phyloP scores from a whole-genome alignment of 164 flowering plant genomes.

The Magnolia officinalis region DNA sequence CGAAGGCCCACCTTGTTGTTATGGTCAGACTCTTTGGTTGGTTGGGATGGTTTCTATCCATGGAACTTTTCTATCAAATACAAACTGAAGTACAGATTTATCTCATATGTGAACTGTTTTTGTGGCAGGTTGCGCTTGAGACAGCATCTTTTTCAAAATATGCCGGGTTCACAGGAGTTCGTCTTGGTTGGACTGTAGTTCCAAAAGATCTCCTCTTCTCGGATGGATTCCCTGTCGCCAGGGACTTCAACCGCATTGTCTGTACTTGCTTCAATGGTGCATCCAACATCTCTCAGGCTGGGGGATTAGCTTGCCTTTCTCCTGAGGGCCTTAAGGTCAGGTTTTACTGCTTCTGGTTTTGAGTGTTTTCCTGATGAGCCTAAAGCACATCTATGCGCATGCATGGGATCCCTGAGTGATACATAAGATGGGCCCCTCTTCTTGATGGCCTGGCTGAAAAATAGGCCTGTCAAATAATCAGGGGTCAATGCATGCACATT shows the following conservation, averaged over 20 bases:
- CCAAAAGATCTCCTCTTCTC: constrained; percentile 82
- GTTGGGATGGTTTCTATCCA: no score
- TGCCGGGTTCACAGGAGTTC: constrained; percentile 96
- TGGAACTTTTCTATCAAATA: no score
- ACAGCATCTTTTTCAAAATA: constrained; percentile 86
- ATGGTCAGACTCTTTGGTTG: no score
- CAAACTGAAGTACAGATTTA: no score
- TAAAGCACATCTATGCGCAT: no score
- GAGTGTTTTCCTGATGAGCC: not conserved
- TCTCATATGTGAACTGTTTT: not conserved
- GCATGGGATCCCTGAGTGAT: no score
- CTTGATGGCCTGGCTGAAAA: no score
- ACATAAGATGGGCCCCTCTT: no score
- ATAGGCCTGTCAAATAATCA: no score
- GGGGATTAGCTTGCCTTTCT: constrained; percentile 84
- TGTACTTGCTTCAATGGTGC: constrained; percentile 97
- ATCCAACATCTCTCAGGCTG: constrained; percentile 90
- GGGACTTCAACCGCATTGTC: constrained; percentile 85
- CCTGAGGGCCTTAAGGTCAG: constrained; percentile 73
- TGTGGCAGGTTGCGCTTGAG: constrained; percentile 80
- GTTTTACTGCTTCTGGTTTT: constrained; percentile 2
- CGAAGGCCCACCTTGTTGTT: no score
- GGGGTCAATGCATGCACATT: no score
- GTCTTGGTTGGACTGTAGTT: constrained; percentile 93
- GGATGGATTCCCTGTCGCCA: constrained; percentile 87